Percentiles rank a stretch among this genome's conserved stretches.
phyloP scores from a whole-genome alignment of 2,329 filamentous ascomycete species.

The Sarocladiaceae sp. region DNA sequence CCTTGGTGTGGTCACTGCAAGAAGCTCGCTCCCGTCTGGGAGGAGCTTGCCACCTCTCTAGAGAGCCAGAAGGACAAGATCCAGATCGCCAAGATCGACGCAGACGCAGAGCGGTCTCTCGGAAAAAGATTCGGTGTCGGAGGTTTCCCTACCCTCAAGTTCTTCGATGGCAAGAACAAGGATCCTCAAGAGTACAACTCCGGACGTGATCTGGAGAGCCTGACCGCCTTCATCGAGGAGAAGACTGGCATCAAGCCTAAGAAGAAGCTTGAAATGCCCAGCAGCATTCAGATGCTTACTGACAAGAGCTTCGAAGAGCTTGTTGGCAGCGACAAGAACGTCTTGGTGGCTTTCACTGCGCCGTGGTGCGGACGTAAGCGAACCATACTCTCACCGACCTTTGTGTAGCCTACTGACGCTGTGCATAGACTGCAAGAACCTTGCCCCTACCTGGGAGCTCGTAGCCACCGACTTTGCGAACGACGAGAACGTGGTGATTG shows the following conservation, averaged over 20 bases:
- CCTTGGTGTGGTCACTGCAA: constrained; percentile 99
- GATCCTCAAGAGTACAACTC: constrained; percentile 81
- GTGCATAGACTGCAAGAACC: constrained; percentile 83
- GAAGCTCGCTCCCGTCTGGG: constrained; percentile 89
- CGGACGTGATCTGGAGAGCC: constrained; percentile 81
- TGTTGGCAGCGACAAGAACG: constrained; percentile 81
- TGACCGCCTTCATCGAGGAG: constrained; percentile 75
- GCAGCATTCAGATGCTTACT: constrained; percentile 73
- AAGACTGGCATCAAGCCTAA: constrained; percentile 83
- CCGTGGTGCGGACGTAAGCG: constrained; percentile 97
- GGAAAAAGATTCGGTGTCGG: constrained; percentile 84
- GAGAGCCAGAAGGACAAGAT: constrained; percentile 68
- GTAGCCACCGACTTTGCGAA: constrained; percentile 75
- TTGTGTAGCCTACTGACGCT: neutral
- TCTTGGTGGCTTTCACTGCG: constrained; percentile 93
- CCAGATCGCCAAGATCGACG: constrained; percentile 92
- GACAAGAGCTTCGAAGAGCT: constrained; percentile 73
- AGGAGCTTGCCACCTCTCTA: constrained; percentile 77
- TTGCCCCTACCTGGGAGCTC: constrained; percentile 87
- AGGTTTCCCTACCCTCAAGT: constrained; percentile 97
- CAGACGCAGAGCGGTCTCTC: constrained; percentile 79
- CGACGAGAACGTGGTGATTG: constrained; percentile 77
- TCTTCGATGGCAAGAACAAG: constrained; percentile 92
- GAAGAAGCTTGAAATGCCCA: constrained; percentile 69
- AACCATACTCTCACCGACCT: neutral